Base-by-base conservation (phyloP, 306 rosid species). In the Urtica urens region DNA sequence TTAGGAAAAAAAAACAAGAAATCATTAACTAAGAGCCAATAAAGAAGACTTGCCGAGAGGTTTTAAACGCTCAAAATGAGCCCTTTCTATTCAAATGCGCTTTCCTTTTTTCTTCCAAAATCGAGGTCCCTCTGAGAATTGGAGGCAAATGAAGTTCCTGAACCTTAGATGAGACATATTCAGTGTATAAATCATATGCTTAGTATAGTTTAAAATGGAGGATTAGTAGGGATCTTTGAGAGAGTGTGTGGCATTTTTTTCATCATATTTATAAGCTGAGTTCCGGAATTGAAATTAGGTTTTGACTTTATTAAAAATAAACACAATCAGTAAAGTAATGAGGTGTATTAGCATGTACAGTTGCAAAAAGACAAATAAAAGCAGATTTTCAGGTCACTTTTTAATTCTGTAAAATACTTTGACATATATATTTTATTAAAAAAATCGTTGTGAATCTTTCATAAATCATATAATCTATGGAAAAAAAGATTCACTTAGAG, bases 31-130 rank as follows among this genome's bases (percentile, higher is more conserved):
- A 19, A 41, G 65, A 61, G 73, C 73, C 73, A 61, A 67, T 63
- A 38, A 57, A 50, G 12, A 46, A 62, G 74, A 69, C 74, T 69
- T 69, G 69, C 65, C 65, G 57, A 50, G 41, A 50, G 37, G 28
- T 37, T 48, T 45, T 4, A 38, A 49, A 38, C 20, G 19, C 12
- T 25, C 18, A 17, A n/a, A n/a, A 47, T 17, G 7, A 38, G 38
- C 49, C 42, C 25, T 23, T 13, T 35, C 40, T 29, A 38, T 26
- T 12, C 28, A 45, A 19, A 0, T 30, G 23, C 55, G n/a, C n/a
- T n/a, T n/a, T n/a, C n/a, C n/a, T n/a, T n/a, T 20, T 14, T 9
- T 41, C 14, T 49, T 41, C 25, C n/a, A 17, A 42, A 15, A 28
- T 49, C 41, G 34, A 60, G n/a, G 28, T 40, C 4, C 44, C 58